These are phyloP conservation scores for Linnemannia schmuckeri DNA, from an alignment of 192 early-diverging fungal species.

Conservation along the genomic window DNA sequence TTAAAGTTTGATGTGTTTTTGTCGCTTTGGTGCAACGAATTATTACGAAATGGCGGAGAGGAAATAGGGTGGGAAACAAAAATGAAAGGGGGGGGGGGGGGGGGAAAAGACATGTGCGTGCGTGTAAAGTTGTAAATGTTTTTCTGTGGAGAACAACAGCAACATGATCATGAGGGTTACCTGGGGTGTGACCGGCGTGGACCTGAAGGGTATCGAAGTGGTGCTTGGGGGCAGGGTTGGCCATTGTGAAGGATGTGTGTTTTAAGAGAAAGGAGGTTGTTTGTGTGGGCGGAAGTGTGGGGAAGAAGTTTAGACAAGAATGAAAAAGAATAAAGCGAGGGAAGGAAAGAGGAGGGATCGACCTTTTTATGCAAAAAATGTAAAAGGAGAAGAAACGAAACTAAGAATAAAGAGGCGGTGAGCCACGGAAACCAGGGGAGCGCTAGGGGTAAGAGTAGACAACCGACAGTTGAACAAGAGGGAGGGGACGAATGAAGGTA, in stretches of 20 bases:
- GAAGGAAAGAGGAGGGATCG: neutral
- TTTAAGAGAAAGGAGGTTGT: neutral
- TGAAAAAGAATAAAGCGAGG: slow-evolving; percentile 2
- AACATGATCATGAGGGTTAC: slow-evolving; percentile 12
- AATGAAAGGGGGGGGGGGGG: too few species aligned
- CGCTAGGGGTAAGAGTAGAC: neutral
- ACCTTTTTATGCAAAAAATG: slow-evolving; percentile 17
- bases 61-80: neutral
- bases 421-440: neutral
- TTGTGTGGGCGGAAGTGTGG: neutral
- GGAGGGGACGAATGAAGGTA: neutral
- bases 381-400: neutral
- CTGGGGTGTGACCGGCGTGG: slow-evolving; percentile 82
- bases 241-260: slow-evolving; percentile 18
- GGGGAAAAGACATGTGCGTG: neutral
- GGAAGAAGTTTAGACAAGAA: neutral
- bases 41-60: neutral
- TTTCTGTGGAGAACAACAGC: neutral
- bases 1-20: neutral
- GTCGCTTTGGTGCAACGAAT: neutral
- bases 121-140: neutral
- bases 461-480: neutral
- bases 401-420: neutral
- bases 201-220: slow-evolving; percentile 94
- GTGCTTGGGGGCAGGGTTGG: slow-evolving; percentile 27